Conservation (phyloP, 768 basidiomycete species). For the Xerocomellus intermedius region DNA sequence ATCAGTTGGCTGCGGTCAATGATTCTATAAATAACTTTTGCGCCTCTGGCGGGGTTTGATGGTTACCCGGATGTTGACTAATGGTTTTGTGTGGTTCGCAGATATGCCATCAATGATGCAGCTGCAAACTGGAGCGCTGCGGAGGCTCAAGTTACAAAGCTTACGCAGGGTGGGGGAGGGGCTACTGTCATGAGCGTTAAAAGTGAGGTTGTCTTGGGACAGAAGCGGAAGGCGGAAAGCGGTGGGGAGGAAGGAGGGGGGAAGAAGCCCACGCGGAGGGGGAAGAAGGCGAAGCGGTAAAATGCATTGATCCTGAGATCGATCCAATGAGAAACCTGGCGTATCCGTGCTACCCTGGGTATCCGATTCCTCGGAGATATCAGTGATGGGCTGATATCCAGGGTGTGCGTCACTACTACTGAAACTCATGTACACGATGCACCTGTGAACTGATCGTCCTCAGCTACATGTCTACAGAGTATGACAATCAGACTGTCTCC, state of each 20-base stretch:
- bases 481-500: too few relatives aligned
- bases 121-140: constrained; percentile 73
- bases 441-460: neutral
- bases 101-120: constrained; percentile 72
- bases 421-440: neutral
- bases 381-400: neutral
- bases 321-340: neutral
- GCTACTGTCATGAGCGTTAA: constrained; percentile 81
- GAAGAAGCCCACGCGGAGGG: constrained; percentile 51
- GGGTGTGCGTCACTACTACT: neutral
- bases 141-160: constrained; percentile 64
- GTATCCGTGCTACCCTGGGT: neutral
- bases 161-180: constrained; percentile 44
- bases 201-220: constrained; percentile 34
- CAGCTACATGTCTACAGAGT: neutral
- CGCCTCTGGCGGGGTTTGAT: neutral
- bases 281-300: constrained; percentile 42
- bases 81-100: constrained; percentile 25
- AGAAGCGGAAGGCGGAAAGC: constrained; percentile 56
- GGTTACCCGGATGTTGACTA: neutral
- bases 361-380: neutral
- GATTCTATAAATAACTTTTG: neutral
- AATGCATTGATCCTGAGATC: neutral
- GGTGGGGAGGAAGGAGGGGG: constrained; percentile 33
- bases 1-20: neutral